These are phyloP conservation scores for Hypoxylon sp. DNA, from an alignment of 2,329 filamentous ascomycete species.

Conservation along the genomic window DNA sequence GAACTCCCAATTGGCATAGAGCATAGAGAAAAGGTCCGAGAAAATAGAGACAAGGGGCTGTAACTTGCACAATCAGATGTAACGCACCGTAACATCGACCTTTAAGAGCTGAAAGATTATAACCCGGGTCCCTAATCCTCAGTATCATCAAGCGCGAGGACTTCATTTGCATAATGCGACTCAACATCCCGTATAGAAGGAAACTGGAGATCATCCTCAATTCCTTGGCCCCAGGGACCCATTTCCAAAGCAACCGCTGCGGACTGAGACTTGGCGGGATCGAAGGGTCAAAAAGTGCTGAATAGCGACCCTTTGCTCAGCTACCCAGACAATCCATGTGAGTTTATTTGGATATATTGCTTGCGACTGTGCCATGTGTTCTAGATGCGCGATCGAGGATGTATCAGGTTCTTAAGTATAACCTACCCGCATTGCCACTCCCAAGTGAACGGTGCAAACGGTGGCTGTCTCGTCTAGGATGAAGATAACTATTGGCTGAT, in stretches of 20 bases:
- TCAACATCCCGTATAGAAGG: background rate
- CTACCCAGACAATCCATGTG: background rate
- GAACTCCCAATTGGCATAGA: constrained; percentile 9
- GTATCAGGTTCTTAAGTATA: background rate
- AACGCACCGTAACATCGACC: constrained; percentile 3
- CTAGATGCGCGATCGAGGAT: background rate
- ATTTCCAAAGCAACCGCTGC: background rate
- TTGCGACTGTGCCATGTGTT: background rate
- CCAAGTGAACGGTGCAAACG: background rate
- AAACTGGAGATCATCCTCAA: background rate
- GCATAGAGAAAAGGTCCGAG: background rate
- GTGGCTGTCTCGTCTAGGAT: background rate
- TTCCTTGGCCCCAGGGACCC: background rate
- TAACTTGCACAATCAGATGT: constrained; percentile 6
- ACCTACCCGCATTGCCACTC: background rate
- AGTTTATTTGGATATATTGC: background rate
- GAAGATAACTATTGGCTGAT: background rate
- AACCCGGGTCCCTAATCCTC: constrained; percentile 11
- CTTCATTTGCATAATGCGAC: background rate
- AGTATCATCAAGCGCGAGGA: constrained; percentile 1
- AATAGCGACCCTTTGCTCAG: background rate
- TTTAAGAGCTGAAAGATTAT: background rate
- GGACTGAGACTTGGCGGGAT: background rate
- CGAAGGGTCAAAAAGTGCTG: background rate
- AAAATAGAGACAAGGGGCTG: background rate